phyloP scores from a whole-genome alignment of 306 rosid species.

The Fagus crenata region DNA sequence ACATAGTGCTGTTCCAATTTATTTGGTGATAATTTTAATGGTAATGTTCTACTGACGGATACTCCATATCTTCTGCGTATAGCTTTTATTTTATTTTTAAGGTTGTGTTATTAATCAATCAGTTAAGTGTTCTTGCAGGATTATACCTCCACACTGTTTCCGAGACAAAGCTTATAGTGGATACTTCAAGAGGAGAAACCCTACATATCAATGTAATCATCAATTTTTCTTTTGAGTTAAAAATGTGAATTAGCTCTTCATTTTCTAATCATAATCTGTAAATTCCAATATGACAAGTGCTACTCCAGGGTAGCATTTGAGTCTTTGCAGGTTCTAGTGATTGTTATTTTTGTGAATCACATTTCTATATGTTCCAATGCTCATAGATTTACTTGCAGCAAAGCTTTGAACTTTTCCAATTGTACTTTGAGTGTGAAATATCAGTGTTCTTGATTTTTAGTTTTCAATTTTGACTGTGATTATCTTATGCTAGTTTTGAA shows the following conservation, averaged over 20 bases:
- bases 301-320: neutral
- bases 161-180: constrained; percentile 82
- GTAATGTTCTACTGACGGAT: neutral
- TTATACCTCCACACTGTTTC: constrained; percentile 65
- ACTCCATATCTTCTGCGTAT: neutral
- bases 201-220: constrained; percentile 65
- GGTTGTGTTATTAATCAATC: neutral
- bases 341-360: constrained; percentile 1
- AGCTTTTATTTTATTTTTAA: neutral
- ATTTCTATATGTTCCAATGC: neutral
- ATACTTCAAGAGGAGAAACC: constrained; percentile 82
- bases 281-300: neutral
- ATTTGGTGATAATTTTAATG: neutral
- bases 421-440: neutral
- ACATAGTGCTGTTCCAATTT: neutral
- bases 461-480: neutral
- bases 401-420: neutral
- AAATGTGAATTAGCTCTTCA: constrained; percentile 7
- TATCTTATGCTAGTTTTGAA: neutral
- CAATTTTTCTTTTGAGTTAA: constrained; percentile 15
- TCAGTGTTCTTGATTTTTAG: neutral
- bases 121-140: constrained; percentile 49
- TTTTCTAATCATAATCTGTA: constrained; percentile 21
- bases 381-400: neutral
- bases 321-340: neutral